A percentile compares a stretch with the other conserved stretches of the same genome.
phyloP scores from a whole-genome alignment of 2,329 filamentous ascomycete species.

The Talaromyces sp. region DNA sequence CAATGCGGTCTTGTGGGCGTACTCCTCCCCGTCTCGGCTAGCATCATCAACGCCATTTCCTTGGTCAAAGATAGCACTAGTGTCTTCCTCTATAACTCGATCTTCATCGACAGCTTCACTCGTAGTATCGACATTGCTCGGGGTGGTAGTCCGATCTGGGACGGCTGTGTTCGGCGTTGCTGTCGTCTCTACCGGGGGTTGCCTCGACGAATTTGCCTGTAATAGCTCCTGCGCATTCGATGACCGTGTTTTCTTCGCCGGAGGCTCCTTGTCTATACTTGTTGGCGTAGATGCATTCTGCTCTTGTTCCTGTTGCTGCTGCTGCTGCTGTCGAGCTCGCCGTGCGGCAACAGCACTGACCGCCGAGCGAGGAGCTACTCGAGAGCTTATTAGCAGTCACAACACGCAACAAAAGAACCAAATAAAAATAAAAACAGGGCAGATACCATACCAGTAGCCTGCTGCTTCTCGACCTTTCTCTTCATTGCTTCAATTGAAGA shows the following conservation, averaged over 20 bases:
- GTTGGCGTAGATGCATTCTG: constrained; percentile 18
- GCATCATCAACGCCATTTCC: neutral
- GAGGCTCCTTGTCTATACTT: constrained; percentile 22
- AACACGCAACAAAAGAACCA: neutral
- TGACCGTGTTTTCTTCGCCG: constrained; percentile 29
- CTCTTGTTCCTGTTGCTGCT: constrained; percentile 19
- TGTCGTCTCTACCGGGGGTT: constrained; percentile 16
- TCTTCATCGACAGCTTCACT: neutral
- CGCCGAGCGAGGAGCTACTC: constrained; percentile 7
- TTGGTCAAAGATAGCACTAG: neutral
- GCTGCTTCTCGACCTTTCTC: constrained; percentile 35
- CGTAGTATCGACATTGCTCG: constrained; percentile 3
- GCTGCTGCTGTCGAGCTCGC: constrained; percentile 34
- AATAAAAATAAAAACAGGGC: neutral
- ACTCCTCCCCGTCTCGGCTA: neutral
- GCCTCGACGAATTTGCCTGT: constrained; percentile 15
- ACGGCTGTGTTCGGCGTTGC: neutral
- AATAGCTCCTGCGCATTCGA: constrained; percentile 20
- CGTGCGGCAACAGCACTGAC: constrained; percentile 40
- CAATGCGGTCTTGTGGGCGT: neutral
- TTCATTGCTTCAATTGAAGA: constrained; percentile 22
- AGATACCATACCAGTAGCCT: constrained; percentile 23
- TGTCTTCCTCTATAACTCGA: neutral
- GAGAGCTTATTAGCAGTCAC: neutral
- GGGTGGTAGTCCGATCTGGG: neutral